Evolutionary conservation across 1,139 yeast species (phyloP), one percentile per base, ranked within the genome.

Genomic region (Nakaseomyces nivariensis): DNA sequence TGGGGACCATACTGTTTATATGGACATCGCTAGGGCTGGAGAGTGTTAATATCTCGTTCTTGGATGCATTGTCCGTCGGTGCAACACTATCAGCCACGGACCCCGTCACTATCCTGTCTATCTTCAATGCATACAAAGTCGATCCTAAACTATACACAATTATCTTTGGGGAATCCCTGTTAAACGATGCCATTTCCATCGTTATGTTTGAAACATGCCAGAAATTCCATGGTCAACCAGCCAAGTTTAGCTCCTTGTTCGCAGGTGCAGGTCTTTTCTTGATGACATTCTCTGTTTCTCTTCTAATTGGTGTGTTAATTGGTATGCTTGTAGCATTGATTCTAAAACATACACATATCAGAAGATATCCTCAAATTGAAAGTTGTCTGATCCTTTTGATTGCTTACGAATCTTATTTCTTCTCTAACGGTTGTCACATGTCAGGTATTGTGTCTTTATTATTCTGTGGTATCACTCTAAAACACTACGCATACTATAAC

Each of bases 191-290:
- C 43, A 95, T 94, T 55, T 90, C 97, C 55, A 94, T 94, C 66
- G 98, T 94, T 59, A 92, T 94, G 95, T 94, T 94, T 71, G 98
- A 94, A 72, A 94, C 99, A 0, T 90, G 97, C 62, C 97, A 90
- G 68, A 88, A 89, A 67, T 88, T 94, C 67, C 95, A 90, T 61
- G 97, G 96, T 41, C 85, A 87, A 59, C 76, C 77, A 22, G 86
- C 92, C 9, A 79, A 79, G 48, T 74, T 90, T 54, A 75, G 88
- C 6, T 84, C 92, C 17, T 70, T 92, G 48, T 88, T 94, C 66
- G 94, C 88, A 71, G 99, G 98, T 75, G 77, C 89, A 46, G 96
- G 97, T 1, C 76, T 94, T 57, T 94, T 94, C 68, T 70, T 92
- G 64, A 85, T 92, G 85, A 89, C 96, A 1, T 94, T 94, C 66